phyloP scores from a whole-genome alignment of 352 stramenopile species.

The Phytophthora tubulina region DNA sequence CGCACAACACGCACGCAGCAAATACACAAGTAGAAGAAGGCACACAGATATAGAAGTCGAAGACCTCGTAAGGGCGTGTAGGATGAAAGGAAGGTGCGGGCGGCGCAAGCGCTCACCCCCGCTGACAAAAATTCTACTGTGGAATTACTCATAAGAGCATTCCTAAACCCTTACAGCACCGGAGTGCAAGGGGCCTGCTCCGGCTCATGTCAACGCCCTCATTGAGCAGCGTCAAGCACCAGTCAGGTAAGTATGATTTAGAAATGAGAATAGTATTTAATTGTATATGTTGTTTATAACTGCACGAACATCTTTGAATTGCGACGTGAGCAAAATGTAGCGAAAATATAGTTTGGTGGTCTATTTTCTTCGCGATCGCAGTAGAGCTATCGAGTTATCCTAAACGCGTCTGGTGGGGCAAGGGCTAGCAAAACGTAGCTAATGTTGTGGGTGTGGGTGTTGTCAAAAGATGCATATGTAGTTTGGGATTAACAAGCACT shows the following conservation, averaged over 20 bases:
- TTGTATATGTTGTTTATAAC: neutral
- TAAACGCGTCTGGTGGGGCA: too few species aligned
- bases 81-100: slow-evolving; percentile 43
- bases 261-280: neutral
- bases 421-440: too few species aligned
- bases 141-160: slow-evolving; percentile 85
- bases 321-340: neutral
- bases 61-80: too few species aligned
- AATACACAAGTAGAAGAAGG: too few species aligned
- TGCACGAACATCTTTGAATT: slow-evolving; percentile 8
- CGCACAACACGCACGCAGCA: too few species aligned
- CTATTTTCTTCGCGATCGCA: too few species aligned
- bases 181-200: slow-evolving; percentile 88
- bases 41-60: too few species aligned
- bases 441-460: too few species aligned
- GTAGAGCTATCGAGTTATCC: too few species aligned
- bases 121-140: slow-evolving; percentile 88
- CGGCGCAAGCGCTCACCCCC: slow-evolving; percentile 76
- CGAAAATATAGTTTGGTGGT: too few species aligned
- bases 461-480: too few species aligned
- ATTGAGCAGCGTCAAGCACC: slow-evolving; percentile 85
- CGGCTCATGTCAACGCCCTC: slow-evolving; percentile 88
- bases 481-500: too few species aligned
- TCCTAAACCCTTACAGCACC: slow-evolving; percentile 90
- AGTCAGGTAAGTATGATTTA: slow-evolving; percentile 89